Evolutionary conservation across 176 grass and related monocot genomes (phyloP).

Genomic region (Triticum turgidum): DNA sequence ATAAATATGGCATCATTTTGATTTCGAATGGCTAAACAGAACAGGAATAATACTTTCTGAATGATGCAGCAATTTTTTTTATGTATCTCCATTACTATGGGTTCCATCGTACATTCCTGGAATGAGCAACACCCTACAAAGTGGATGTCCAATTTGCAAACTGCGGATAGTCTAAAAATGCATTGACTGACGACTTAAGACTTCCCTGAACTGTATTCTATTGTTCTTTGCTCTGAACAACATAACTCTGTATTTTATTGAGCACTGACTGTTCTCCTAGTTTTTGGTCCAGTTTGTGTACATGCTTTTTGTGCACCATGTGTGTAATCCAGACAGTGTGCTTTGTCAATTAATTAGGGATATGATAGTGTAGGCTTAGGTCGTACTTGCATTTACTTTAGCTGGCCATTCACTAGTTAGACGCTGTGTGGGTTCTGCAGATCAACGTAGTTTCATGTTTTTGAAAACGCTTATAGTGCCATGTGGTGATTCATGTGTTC

Average conservation of each 20-base stretch:
- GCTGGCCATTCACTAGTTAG: constrained; percentile 26
- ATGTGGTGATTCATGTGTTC: constrained; percentile 28
- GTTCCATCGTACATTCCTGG: neutral
- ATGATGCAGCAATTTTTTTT: neutral
- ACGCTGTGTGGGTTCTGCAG: constrained; percentile 19
- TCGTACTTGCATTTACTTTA: neutral
- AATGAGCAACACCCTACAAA: neutral
- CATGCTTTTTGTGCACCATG: neutral
- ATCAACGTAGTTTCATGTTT: constrained; percentile 16
- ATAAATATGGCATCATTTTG: neutral
- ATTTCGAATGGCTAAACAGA: constrained; percentile 24
- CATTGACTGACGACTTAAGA: neutral
- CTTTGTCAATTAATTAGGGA: constrained; percentile 15
- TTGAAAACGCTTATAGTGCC: neutral
- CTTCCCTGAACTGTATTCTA: neutral
- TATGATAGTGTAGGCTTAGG: neutral
- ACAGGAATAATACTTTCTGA: neutral
- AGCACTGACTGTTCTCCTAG: neutral
- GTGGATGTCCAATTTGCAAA: neutral
- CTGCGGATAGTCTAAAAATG: neutral
- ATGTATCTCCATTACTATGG: neutral
- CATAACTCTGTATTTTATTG: neutral
- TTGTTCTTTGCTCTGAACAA: neutral
- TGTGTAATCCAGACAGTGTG: neutral
- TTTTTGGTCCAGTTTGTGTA: constrained; percentile 6